Base-by-base conservation (phyloP, 192 early-diverging fungal species). In the Podila horticola region DNA sequence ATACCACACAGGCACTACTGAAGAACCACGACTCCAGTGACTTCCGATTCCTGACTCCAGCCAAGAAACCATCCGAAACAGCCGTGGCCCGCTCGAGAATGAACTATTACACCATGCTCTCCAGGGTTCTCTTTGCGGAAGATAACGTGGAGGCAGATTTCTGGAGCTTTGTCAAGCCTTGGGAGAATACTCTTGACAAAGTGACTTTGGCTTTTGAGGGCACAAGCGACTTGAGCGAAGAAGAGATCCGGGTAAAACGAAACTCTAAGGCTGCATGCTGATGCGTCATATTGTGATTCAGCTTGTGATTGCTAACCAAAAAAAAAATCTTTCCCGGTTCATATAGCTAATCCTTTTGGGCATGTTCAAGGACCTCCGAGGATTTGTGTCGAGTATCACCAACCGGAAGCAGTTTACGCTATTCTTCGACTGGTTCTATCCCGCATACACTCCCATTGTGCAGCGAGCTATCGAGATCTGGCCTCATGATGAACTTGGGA, bases 361-460 rank as follows among this genome's bases (percentile, higher is more conserved):
- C 26, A 72, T 91, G 9, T 94, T 97, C 74, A 86, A 89, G 31
- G 94, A 96, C 63, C 77, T 96, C 62, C 86, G 93, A 52, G 95
- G 95, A 4, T 91, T 97, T 58, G 84, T 95, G 36, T 75, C 84
- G 2, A 89, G 92, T 28, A 85, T 95, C 31, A 85, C 88, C 62
- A 85, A 81, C 15, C 82, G 90, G 67, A 81, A 82, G 65, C 83
- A 90, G 70, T 93, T 91, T 69, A 67, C 74, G 13, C 26, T 93
- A 33, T 94, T 97, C 74, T 97, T 96, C 67, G 92, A 94, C 36
- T 97, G 96, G 96, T 89, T 97, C 36, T 92, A 90, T 82, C 91
- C 95, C 24, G 84, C 85, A 15, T 88, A 91, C 52, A 90, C 91
- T 33, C 87, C 81, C 2, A 83, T 95, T 24, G 67, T 96, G 9